phyloP scores from a whole-genome alignment of 2,329 filamentous ascomycete species.

The Exophiala sp. region DNA sequence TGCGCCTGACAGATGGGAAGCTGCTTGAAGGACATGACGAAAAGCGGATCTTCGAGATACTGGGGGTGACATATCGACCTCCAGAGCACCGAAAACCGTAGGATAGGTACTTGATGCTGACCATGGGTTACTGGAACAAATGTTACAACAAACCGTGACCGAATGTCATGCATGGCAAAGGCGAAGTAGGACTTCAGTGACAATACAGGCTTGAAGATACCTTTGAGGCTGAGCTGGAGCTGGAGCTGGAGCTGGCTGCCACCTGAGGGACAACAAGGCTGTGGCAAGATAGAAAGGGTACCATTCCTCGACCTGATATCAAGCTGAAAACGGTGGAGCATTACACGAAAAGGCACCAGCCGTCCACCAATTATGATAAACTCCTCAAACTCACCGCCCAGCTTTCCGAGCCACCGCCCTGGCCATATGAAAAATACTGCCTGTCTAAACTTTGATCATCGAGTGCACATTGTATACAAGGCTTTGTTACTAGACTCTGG shows the following conservation, averaged over 20 bases:
- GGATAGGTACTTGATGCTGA: not conserved
- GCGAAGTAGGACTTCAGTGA: no score
- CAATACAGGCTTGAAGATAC: no score
- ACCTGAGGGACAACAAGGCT: not conserved
- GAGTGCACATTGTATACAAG: not conserved
- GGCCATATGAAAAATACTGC: constrained; percentile 9
- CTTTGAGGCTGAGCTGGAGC: no score
- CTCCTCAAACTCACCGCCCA: constrained; percentile 7
- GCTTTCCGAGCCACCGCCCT: constrained; percentile 4
- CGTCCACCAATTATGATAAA: not conserved
- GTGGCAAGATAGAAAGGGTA: not conserved
- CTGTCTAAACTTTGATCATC: constrained; percentile 4
- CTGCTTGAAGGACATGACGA: constrained; percentile 71
- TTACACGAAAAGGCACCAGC: not conserved
- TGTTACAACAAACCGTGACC: not conserved
- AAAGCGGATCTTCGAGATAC: constrained; percentile 69
- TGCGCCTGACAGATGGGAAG: constrained; percentile 60
- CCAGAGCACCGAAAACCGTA: constrained; percentile 48
- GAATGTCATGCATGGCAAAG: no score
- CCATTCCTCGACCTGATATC: not conserved
- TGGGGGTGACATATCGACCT: constrained; percentile 76
- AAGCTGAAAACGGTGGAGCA: no score
- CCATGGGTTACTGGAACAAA: not conserved
- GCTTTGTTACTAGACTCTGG: not conserved
- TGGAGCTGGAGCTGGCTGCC: not conserved